A percentile compares a stretch with the other conserved stretches of the same genome.
Evolutionary conservation across 2,329 filamentous ascomycete genomes (phyloP).

Genomic region (Myriosclerotinia curreyana): DNA sequence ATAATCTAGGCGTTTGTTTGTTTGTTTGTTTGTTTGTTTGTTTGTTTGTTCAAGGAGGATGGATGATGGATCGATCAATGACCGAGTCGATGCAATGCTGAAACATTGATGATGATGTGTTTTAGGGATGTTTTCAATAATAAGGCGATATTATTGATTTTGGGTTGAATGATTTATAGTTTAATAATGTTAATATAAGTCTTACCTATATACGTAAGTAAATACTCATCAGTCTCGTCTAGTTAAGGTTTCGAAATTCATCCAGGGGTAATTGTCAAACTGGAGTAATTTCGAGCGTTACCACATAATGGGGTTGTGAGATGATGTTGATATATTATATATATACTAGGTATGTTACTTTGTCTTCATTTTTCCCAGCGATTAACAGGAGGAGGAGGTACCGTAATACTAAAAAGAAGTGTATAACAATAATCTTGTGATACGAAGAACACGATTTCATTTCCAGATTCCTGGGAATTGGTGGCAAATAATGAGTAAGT

Average conservation of each 20-base stretch:
- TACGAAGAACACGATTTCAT: constrained; percentile 5
- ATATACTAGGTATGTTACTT: no score
- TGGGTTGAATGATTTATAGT: no score
- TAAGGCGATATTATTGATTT: no score
- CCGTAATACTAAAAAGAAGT: no score
- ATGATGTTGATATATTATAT: no score
- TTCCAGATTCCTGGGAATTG: constrained; percentile 5
- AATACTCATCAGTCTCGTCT: not conserved
- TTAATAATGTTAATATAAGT: no score
- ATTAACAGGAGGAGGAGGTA: no score
- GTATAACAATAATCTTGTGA: constrained; percentile 7
- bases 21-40: no score
- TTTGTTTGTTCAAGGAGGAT: not conserved
- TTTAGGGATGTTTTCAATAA: no score
- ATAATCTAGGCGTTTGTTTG: constrained; percentile 2
- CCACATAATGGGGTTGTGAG: no score
- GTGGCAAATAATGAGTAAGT: not conserved
- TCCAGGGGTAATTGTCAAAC: constrained; percentile 10
- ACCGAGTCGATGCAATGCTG: constrained; percentile 1
- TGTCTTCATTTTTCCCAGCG: no score
- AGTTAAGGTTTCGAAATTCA: constrained; percentile 1
- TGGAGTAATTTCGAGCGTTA: no score
- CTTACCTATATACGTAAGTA: not conserved
- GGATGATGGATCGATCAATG: not conserved
- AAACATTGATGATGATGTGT: constrained; percentile 3